phyloP scores from a whole-genome alignment of 495 filamentous ascomycete species.

The Trichodelitschia bisporula region DNA sequence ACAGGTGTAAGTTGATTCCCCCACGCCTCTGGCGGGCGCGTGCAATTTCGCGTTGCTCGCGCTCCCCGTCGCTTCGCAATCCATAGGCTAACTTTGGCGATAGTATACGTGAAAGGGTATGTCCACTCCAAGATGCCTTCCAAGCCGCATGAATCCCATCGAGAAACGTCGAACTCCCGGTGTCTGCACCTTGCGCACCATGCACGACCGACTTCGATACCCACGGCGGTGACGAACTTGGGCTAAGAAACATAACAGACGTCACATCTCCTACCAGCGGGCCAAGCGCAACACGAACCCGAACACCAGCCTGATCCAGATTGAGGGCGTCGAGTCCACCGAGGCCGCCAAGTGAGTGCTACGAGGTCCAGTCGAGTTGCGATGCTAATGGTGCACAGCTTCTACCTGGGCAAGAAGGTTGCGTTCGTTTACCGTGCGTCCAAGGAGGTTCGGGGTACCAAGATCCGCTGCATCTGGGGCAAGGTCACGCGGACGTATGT shows the following conservation, averaged over 20 bases:
- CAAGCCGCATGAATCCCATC: conserved; percentile 8
- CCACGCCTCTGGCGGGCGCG: neutral
- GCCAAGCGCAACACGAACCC: conserved; percentile 65
- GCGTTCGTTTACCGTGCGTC: conserved; percentile 91
- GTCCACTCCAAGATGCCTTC: conserved; percentile 7
- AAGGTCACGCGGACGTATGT: conserved; percentile 90
- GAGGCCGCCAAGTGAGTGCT: conserved; percentile 55
- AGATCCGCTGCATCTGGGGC: conserved; percentile 98
- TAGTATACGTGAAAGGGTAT: no score
- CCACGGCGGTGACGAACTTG: no score
- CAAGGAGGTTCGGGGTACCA: conserved; percentile 79
- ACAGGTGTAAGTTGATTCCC: conserved; percentile 3
- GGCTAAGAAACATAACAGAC: conserved; percentile 56
- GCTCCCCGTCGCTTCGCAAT: no score
- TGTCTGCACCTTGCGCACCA: no score
- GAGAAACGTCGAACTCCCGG: conserved; percentile 12
- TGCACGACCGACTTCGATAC: no score
- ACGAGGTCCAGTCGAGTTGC: neutral
- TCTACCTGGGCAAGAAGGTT: conserved; percentile 88
- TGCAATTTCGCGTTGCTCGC: no score
- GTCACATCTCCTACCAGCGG: conserved; percentile 85
- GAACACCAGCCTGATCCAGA: conserved; percentile 67
- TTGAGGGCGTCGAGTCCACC: conserved; percentile 77
- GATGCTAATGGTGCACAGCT: conserved; percentile 20
- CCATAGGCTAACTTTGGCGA: no score